phyloP scores from a whole-genome alignment of 805 yeast species.

The Hanseniaspora lachancei region DNA sequence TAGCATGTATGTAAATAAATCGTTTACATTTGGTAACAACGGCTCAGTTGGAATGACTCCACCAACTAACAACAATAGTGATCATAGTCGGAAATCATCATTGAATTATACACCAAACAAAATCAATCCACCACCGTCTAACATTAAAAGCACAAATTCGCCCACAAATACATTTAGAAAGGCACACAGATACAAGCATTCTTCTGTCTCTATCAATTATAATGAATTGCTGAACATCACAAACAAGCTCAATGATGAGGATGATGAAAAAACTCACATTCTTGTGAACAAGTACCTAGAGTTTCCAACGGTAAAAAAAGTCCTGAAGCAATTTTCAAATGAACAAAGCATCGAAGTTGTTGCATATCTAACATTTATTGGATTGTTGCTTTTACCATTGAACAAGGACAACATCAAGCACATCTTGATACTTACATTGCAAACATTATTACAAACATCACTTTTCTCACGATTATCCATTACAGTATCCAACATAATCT shows the following conservation, averaged over 20 bases:
- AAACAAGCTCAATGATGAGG: slow-evolving; percentile 3
- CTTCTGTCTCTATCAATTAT: slow-evolving; percentile 13
- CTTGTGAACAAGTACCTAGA: slow-evolving; percentile 9
- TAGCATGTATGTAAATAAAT: slow-evolving; percentile 3
- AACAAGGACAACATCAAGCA: background rate
- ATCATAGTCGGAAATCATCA: slow-evolving; percentile 9
- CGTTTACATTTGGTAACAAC: slow-evolving; percentile 6
- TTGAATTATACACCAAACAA: slow-evolving; percentile 10
- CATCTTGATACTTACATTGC: background rate
- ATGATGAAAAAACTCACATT: slow-evolving; percentile 7
- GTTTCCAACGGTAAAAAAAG: background rate
- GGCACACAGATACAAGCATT: slow-evolving; percentile 14
- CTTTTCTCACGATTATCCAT: background rate
- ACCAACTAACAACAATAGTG: background rate
- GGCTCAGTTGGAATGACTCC: background rate
- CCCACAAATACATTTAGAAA: slow-evolving; percentile 11
- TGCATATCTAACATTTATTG: background rate
- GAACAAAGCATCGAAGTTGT: background rate
- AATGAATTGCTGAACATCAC: slow-evolving; percentile 9
- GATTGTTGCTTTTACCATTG: background rate
- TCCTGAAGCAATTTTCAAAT: background rate
- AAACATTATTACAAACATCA: background rate
- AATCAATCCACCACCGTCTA: slow-evolving; percentile 8
- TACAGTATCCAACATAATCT: background rate
- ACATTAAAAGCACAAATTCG: background rate